These are phyloP conservation scores for Xylaria sp. DNA, from an alignment of 2,329 filamentous ascomycete species.

Conservation along the genomic window DNA sequence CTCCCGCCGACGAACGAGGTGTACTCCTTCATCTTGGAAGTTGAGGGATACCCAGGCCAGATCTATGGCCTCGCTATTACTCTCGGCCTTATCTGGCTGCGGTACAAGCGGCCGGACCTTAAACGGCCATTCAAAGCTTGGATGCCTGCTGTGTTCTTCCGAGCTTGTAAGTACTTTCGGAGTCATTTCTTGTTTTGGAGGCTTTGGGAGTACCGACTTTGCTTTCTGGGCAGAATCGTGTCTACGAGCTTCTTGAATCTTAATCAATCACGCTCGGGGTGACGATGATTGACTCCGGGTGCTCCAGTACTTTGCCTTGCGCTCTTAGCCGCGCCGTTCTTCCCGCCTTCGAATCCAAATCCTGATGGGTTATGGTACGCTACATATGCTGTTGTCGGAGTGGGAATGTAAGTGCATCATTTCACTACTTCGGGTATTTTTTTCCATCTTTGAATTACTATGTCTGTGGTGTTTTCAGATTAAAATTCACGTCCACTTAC, in stretches of 20 bases:
- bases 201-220: too few species aligned
- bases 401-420: conserved; percentile 55
- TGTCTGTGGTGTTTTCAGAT: neutral
- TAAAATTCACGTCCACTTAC: conserved; percentile 2
- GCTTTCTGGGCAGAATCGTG: too few species aligned
- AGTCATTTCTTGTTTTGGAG: too few species aligned
- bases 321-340: conserved; percentile 65
- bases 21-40: conserved; percentile 75
- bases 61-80: conserved; percentile 64
- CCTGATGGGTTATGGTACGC: conserved; percentile 57
- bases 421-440: neutral
- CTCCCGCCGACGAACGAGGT: conserved; percentile 68
- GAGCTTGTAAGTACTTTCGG: too few species aligned
- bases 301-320: conserved; percentile 58
- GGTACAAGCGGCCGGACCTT: conserved; percentile 63
- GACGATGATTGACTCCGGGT: too few species aligned
- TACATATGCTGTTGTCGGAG: conserved; percentile 59
- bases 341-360: conserved; percentile 58
- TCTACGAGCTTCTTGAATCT: too few species aligned
- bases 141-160: conserved; percentile 62
- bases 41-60: conserved; percentile 71
- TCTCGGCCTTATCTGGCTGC: conserved; percentile 64
- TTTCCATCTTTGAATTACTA: neutral
- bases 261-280: too few species aligned
- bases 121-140: conserved; percentile 70